Evolutionary conservation across 768 basidiomycete species (phyloP).

Genomic region (Thelephora ganbajun): DNA sequence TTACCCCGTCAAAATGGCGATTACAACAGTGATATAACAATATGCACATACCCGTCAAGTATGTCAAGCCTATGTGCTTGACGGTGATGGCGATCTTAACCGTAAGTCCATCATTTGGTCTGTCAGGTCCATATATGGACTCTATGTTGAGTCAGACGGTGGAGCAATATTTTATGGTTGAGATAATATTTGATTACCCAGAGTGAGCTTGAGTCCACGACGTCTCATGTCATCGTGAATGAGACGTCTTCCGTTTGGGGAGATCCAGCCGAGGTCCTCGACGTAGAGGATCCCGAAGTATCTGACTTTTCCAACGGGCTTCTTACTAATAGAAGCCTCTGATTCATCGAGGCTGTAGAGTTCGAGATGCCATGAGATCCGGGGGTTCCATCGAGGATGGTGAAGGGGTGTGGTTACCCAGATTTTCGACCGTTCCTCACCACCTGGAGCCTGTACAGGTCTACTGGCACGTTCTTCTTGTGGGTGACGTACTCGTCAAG

Average conservation of each 20-base stretch:
- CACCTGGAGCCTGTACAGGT: no score
- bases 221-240: slow-evolving; percentile 31
- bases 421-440: no score
- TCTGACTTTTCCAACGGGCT: slow-evolving; percentile 15
- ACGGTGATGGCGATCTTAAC: slow-evolving; percentile 31
- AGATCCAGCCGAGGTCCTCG: slow-evolving; percentile 32
- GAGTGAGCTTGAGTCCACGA: slow-evolving; percentile 17
- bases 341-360: no score
- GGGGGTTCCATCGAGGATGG: no score
- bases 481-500: no score
- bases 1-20: slow-evolving; percentile 2
- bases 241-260: slow-evolving; percentile 24
- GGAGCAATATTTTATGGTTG: slow-evolving; percentile 5
- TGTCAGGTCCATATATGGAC: slow-evolving; percentile 14
- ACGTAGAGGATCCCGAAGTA: slow-evolving; percentile 42
- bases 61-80: slow-evolving; percentile 2
- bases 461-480: no score
- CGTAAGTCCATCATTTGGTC: slow-evolving; percentile 5
- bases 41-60: slow-evolving; percentile 20
- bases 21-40: slow-evolving; percentile 26
- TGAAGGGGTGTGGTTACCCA: no score
- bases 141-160: slow-evolving; percentile 22
- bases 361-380: no score
- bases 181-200: slow-evolving; percentile 11
- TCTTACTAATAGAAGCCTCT: no score